Base-by-base conservation (phyloP, 306 rosid genomes). In the Sesbania bispinosa region DNA sequence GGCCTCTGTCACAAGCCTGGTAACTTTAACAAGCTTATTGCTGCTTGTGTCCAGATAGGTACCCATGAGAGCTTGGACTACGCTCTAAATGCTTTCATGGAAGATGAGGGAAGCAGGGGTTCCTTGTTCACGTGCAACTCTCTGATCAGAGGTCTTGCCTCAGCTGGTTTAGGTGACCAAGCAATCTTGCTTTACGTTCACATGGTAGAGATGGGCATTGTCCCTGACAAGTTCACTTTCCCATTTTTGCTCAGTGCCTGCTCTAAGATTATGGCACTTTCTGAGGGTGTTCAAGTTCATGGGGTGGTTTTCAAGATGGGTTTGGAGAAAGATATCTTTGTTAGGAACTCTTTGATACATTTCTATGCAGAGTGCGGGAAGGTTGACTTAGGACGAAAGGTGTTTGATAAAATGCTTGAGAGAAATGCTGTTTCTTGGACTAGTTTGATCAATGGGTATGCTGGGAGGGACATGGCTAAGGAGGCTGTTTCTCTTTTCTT, bases 401-500 rank as follows among this genome's bases (percentile, higher is more conserved):
- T 88, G 85, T 91, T 91, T 72, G 97, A 87, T 36, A 68, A 7
- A 77, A 87, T 91, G 97, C 66, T 38, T 60, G 84, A 87, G 0
- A 88, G 97, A 86, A 90, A 88, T 71, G 96, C 82, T 18, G 89
- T 90, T 84, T 90, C 93, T n/a, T 90, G 96, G 98, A 92, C 96
- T 71, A 86, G 89, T 71, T 83, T 92, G 86, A 92, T 88, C 59
- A 88, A 88, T 76, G 96, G 96, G 3, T 88, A 88, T 79, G 82
- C 81, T 38, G 79, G 89, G 69, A 69, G 77, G 63, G 78, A 68
- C 39, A 51, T 35, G 50, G 73, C 84, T 4, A 84, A 80, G 64
- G 89, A 81, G 75, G 95, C 87, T 42, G 87, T 85, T 66, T 80
- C 86, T 67, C 81, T 89, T 68, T 92, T 86, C 78, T 89, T 85